These are phyloP conservation scores for Drechslera avenae DNA, from an alignment of 2,329 filamentous ascomycete genomes.

Conservation along the genomic window DNA sequence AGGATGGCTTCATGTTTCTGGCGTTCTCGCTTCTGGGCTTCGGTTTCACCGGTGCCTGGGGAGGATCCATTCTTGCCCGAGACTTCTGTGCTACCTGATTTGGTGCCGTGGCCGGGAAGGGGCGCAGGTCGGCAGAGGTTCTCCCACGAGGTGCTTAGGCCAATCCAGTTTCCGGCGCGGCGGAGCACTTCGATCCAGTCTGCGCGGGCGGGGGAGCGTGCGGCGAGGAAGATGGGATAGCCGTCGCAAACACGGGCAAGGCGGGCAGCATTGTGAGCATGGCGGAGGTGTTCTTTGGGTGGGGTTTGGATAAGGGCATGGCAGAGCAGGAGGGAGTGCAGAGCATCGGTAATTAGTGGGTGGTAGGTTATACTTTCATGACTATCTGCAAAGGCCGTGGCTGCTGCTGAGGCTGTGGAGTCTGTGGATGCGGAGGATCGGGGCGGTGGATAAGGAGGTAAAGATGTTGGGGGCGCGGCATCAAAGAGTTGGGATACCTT, in stretches of 20 bases:
- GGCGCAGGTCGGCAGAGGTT: slow-evolving; percentile 64
- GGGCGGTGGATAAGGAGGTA: slow-evolving; percentile 68
- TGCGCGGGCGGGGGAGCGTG: slow-evolving; percentile 71
- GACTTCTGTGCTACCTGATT: slow-evolving; percentile 2
- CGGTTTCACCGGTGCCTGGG: slow-evolving; percentile 46
- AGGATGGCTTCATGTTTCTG: slow-evolving; percentile 69
- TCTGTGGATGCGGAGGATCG: slow-evolving; percentile 36
- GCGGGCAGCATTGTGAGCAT: slow-evolving; percentile 81
- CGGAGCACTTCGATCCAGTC: slow-evolving; percentile 82
- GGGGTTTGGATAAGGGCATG: slow-evolving; percentile 82
- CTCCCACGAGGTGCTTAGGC: slow-evolving; percentile 70
- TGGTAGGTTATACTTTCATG: slow-evolving; percentile 78
- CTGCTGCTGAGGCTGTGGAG: slow-evolving; percentile 38
- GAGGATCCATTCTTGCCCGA: neutral
- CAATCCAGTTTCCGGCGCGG: slow-evolving; percentile 71
- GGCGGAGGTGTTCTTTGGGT: slow-evolving; percentile 74
- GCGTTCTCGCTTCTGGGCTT: slow-evolving; percentile 63
- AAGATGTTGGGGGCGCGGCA: slow-evolving; percentile 66
- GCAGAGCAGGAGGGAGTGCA: slow-evolving; percentile 77
- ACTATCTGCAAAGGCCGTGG: slow-evolving; percentile 50
- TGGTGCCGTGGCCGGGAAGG: slow-evolving; percentile 39
- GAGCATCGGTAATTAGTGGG: slow-evolving; percentile 76
- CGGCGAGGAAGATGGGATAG: slow-evolving; percentile 78
- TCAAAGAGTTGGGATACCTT: slow-evolving; percentile 71
- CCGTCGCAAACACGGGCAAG: slow-evolving; percentile 75